These are phyloP conservation scores for Ophiocordyceps australis DNA, from an alignment of 2,329 filamentous ascomycete species.

Conservation along the genomic window DNA sequence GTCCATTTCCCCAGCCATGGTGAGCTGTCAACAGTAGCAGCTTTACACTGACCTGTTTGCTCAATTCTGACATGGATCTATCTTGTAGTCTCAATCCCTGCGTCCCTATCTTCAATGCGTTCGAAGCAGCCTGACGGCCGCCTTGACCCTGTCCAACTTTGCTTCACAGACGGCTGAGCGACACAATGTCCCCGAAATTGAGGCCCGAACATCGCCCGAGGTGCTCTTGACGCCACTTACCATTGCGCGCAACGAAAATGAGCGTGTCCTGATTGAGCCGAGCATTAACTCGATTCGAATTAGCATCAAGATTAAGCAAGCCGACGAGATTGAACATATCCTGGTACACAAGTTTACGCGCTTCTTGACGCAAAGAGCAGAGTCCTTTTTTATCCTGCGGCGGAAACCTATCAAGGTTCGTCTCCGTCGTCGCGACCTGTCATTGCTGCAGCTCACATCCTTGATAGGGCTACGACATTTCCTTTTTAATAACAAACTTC, in stretches of 20 bases:
- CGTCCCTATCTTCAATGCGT: constrained; percentile 94
- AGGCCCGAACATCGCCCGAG: constrained; percentile 84
- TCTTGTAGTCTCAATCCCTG: constrained; percentile 96
- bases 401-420: constrained; percentile 85
- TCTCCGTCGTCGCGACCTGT: not conserved
- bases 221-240: constrained; percentile 81
- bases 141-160: constrained; percentile 81
- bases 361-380: constrained; percentile 88
- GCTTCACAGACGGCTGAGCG: constrained; percentile 91
- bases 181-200: constrained; percentile 96
- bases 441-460: constrained; percentile 5
- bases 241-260: constrained; percentile 89
- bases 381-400: constrained; percentile 91
- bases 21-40: too few species aligned
- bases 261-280: constrained; percentile 89
- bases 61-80: too few species aligned
- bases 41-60: too few species aligned
- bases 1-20: not conserved
- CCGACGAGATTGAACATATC: constrained; percentile 96
- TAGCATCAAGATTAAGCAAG: constrained; percentile 98
- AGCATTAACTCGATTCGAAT: constrained; percentile 94
- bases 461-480: constrained; percentile 83
- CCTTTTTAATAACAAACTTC: constrained; percentile 96
- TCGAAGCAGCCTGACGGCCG: constrained; percentile 81
- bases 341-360: constrained; percentile 96